phyloP scores from a whole-genome alignment of 495 filamentous ascomycete genomes.

The Hypoxylon perforatum region DNA sequence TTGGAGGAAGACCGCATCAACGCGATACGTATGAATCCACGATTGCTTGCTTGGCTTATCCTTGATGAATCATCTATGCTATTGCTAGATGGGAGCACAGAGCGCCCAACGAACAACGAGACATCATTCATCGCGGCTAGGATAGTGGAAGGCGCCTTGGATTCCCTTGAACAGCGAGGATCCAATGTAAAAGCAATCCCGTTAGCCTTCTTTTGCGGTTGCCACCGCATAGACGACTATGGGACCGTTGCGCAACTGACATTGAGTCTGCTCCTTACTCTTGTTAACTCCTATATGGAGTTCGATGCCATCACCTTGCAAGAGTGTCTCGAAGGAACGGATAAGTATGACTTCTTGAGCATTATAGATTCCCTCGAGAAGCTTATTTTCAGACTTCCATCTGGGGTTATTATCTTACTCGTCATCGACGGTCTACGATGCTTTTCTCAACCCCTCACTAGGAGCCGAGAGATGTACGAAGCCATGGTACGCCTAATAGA shows the following conservation, averaged over 20 bases:
- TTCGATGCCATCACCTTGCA: constrained; percentile 1
- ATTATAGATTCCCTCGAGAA: constrained; percentile 11
- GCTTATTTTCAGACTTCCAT: constrained; percentile 6
- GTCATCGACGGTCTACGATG: constrained; percentile 22
- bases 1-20: constrained; percentile 19
- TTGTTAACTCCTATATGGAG: constrained; percentile 11
- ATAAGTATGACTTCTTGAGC: constrained; percentile 6
- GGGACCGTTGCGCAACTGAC: constrained; percentile 18
- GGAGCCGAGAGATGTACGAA: constrained; percentile 5
- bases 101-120: neutral
- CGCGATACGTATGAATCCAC: constrained; percentile 12
- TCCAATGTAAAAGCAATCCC: constrained; percentile 2
- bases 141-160: constrained; percentile 1
- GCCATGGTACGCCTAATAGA: constrained; percentile 1
- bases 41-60: constrained; percentile 30
- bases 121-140: constrained; percentile 18
- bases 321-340: neutral
- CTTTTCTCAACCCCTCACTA: constrained; percentile 7
- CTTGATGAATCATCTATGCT: constrained; percentile 22
- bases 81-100: constrained; percentile 18
- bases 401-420: constrained; percentile 12
- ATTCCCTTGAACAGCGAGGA: neutral
- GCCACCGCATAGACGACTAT: constrained; percentile 12
- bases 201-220: constrained; percentile 27
- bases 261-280: constrained; percentile 26